These are phyloP conservation scores for Kluyveromyces dobzhanskii DNA, from an alignment of 805 yeast species.

Conservation along the genomic window DNA sequence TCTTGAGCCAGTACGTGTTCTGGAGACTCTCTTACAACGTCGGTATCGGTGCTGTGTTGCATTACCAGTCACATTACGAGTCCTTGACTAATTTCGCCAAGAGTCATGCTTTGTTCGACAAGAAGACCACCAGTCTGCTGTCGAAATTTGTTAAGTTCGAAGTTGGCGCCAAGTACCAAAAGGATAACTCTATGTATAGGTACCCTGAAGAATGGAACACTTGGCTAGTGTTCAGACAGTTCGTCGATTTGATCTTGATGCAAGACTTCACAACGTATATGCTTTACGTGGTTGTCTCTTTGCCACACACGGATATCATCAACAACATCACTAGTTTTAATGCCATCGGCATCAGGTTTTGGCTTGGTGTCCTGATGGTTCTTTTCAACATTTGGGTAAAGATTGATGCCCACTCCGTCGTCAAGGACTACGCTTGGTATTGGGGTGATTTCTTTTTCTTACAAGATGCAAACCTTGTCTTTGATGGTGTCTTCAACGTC, in stretches of 20 bases:
- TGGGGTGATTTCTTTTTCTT: constrained; percentile 93
- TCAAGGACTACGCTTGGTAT: constrained; percentile 88
- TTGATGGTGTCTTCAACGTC: constrained; percentile 84
- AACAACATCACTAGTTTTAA: constrained; percentile 29
- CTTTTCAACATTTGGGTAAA: constrained; percentile 78
- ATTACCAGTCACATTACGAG: constrained; percentile 54
- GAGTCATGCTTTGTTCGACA: constrained; percentile 37
- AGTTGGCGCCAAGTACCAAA: constrained; percentile 38
- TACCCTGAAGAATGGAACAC: constrained; percentile 72
- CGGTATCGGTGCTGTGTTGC: constrained; percentile 68
- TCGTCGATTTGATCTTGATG: constrained; percentile 77
- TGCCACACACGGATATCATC: constrained; percentile 22
- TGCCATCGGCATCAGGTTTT: constrained; percentile 38
- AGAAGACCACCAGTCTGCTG: constrained; percentile 24
- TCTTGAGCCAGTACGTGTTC: constrained; percentile 50
- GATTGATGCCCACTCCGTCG: constrained; percentile 79
- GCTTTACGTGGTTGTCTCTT: constrained; percentile 45
- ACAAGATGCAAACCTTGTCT: constrained; percentile 56
- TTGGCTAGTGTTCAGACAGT: constrained; percentile 71
- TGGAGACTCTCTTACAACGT: constrained; percentile 73
- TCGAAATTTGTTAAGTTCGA: constrained; percentile 40
- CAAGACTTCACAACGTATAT: constrained; percentile 73
- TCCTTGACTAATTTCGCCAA: constrained; percentile 46
- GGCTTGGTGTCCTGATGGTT: constrained; percentile 52
- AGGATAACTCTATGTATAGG: constrained; percentile 27